Evolutionary conservation across 192 early-diverging fungal genomes (phyloP), one percentile per base, ranked within the genome.

Genomic region (Gigaspora rosea): DNA sequence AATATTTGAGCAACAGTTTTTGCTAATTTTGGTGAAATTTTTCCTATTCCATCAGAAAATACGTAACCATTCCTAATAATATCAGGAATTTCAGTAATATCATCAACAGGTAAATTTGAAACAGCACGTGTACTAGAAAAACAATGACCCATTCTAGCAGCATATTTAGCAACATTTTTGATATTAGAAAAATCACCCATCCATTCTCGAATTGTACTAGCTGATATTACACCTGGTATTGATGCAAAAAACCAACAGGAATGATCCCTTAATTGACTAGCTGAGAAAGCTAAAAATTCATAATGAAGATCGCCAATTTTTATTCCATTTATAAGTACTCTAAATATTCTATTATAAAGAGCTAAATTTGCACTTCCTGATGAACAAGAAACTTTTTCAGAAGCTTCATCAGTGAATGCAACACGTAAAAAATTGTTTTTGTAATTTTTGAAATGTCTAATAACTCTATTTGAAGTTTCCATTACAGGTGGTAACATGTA

Each of bases 21-120:
- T 12, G 90, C 85, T 41, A 94, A 71, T 2, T 59, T 58, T 2
- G 65, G 72, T 0, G 90, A 90, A 35, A 95, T 86, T 10, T 83
- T 83, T 35, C 94, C 94, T 16, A 91, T 86, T 5, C 94, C 94
- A 79, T 95, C 94, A 35, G 91, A 92, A 75, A 95, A 95, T 1
- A 66, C 82, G 64, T 81, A 91, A 3, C 84, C 82, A 64, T 92
- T 85, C 4, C 80, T 69, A 50, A 84, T 80, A 57, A 95, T 81
- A 67, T 95, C 94, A 2, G 74, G 67, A 59, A 94, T 86, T 2
- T 72, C 57, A 33, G 73, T 65, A 0, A 91, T 81, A 1, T 90
- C 83, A 10, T 81, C 56, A 6, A 73, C 71, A 4, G 65, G 33
- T 11, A 93, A 54, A 7, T 77, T 73, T 6, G 79, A 75, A 20